phyloP scores from a whole-genome alignment of 2,329 filamentous ascomycete species.

The Claviceps sp. region DNA sequence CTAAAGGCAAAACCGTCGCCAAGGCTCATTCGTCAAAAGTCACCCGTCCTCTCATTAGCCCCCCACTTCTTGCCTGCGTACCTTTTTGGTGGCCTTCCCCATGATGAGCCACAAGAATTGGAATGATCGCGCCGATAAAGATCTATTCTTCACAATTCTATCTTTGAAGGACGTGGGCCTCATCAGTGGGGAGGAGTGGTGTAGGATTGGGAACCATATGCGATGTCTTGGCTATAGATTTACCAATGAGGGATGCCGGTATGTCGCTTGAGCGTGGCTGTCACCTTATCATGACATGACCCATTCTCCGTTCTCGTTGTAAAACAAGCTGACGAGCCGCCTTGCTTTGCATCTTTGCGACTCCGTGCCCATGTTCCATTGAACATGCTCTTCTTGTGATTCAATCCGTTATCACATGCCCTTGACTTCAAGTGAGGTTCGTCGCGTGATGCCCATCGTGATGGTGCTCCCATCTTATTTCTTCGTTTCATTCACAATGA shows the following conservation, averaged over 20 bases:
- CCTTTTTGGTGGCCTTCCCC: constrained; percentile 2
- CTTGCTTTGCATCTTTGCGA: neutral
- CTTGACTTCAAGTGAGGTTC: neutral
- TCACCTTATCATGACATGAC: neutral
- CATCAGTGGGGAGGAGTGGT: constrained; percentile 50
- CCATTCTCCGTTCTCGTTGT: neutral
- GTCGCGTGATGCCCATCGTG: neutral
- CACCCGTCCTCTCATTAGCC: neutral
- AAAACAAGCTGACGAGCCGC: neutral
- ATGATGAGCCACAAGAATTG: constrained; percentile 44
- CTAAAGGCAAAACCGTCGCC: constrained; percentile 5
- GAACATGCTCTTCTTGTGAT: neutral
- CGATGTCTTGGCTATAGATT: constrained; percentile 45
- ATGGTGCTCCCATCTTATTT: neutral
- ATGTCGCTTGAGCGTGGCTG: constrained; percentile 18
- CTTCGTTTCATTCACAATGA: no score
- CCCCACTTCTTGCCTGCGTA: no score
- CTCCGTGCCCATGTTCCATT: neutral
- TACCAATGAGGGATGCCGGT: constrained; percentile 52
- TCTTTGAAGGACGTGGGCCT: constrained; percentile 50
- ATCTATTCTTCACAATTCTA: constrained; percentile 49
- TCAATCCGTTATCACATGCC: neutral
- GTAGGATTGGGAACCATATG: constrained; percentile 48
- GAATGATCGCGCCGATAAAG: constrained; percentile 48
- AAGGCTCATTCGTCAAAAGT: neutral